Base-by-base conservation (phyloP, 2,329 filamentous ascomycete species). In the Fusarium subglutinans region DNA sequence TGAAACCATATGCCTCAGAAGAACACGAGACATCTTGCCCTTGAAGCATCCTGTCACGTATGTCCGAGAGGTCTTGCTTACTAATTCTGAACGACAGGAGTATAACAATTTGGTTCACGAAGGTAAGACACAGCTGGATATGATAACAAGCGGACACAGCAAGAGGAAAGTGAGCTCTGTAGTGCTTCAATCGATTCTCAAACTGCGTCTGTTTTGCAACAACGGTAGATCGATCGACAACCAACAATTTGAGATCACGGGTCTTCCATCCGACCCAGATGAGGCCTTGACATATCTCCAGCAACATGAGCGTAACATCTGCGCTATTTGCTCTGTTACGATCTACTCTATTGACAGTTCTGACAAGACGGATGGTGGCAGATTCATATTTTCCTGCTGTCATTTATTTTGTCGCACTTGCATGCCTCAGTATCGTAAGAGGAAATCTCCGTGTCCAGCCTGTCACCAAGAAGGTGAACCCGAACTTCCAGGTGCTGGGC, bases 31-130 rank as follows among this genome's bases (percentile, higher is more conserved):
- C 0, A 35, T 28, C 14, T 22, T 54, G 6, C n/a, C n/a, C 0
- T 1, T 40, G 4, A 6, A 10, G 2, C 22, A 0, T 6, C 47
- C 47, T 0, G 28, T 18, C 11, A n/a, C 15, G 5, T 0, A 12
- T n/a, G 11, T 50, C 0, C 28, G 22, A 17, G 22, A 50, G 51
- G 24, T 38, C 4, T 12, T 0, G 7, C 24, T 54, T 6, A 28
- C 51, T 22, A 0, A 20, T 12, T 54, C n/a, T 1, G 51, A 54
- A 6, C 17, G 51, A 2, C 33, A 12, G 18, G 51, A n/a, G 13
- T 54, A 54, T 0, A 15, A 38, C 9, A 20, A 22, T 17, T 13
- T 54, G 0, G 0, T 54, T 1, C 33, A 38, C 3, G 11, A 54
- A 30, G 33, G 33, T 15, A 54, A 26, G 17, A 40, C 6, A 22